Percentiles rank a stretch among this genome's conserved stretches.
Evolutionary conservation across 805 yeast genomes (phyloP).

Genomic region (Wickerhamomyces strasburgensis): DNA sequence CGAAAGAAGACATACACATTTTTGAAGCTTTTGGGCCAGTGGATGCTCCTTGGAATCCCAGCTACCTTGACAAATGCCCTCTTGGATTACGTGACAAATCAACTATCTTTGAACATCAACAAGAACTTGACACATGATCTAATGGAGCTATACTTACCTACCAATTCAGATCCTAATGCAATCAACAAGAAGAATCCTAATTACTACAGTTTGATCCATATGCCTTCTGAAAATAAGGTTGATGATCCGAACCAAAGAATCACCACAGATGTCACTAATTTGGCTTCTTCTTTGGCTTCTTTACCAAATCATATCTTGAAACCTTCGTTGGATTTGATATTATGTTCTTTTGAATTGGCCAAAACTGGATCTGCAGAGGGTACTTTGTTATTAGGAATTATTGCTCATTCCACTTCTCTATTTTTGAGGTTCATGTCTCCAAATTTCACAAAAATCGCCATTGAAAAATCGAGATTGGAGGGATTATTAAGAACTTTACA

Average conservation of each 20-base stretch:
- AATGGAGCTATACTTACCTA: constrained; percentile 68
- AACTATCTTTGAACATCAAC: constrained; percentile 56
- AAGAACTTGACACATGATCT: constrained; percentile 58
- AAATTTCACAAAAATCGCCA: constrained; percentile 77
- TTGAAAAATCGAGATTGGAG: constrained; percentile 72
- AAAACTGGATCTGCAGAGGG: constrained; percentile 58
- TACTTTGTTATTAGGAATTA: constrained; percentile 67
- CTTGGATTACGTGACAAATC: constrained; percentile 54
- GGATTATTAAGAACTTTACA: constrained; percentile 81
- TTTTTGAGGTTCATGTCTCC: constrained; percentile 76
- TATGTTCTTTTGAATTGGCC: constrained; percentile 73
- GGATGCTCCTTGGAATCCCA: constrained; percentile 86
- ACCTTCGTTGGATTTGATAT: constrained; percentile 72
- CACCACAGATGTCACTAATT: constrained; percentile 72
- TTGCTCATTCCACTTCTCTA: constrained; percentile 77
- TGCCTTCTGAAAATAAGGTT: constrained; percentile 41
- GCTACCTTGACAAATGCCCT: constrained; percentile 76
- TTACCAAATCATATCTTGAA: constrained; percentile 80
- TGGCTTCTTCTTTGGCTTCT: constrained; percentile 64
- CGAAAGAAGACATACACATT: constrained; percentile 63
- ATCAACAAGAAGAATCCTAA: constrained; percentile 49
- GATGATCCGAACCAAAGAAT: constrained; percentile 80
- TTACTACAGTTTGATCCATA: constrained; percentile 66
- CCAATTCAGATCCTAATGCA: constrained; percentile 29
- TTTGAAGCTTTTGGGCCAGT: constrained; percentile 54